Percentiles rank a stretch among this genome's conserved stretches.
These are phyloP conservation scores for Alternaria infectoria DNA, from an alignment of 2,329 filamentous ascomycete genomes.

Conservation along the genomic window DNA sequence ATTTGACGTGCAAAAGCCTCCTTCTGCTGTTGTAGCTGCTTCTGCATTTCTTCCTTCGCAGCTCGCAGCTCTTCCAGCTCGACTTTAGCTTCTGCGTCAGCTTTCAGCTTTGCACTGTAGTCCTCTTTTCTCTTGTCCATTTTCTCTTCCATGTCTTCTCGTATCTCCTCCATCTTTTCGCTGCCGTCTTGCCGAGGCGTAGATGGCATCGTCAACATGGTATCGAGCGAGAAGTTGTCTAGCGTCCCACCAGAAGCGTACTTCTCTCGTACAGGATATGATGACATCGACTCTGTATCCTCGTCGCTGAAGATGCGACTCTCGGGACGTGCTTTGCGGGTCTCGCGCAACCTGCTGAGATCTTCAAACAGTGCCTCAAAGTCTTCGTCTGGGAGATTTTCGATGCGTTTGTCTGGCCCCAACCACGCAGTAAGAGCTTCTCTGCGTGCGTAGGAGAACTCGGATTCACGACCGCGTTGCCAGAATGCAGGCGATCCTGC, in stretches of 20 bases:
- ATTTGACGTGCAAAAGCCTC: constrained; percentile 85
- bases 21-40: constrained; percentile 81
- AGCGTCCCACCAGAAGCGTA: constrained; percentile 94
- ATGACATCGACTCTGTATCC: constrained; percentile 83
- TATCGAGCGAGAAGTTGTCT: constrained; percentile 96
- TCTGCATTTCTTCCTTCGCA: constrained; percentile 87
- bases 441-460: constrained; percentile 91
- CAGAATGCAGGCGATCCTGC: constrained; percentile 80
- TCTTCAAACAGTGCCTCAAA: constrained; percentile 93
- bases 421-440: constrained; percentile 93
- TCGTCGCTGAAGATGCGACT: constrained; percentile 69
- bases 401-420: constrained; percentile 89
- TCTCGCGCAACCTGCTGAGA: constrained; percentile 85
- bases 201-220: constrained; percentile 89
- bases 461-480: constrained; percentile 75
- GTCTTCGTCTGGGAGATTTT: constrained; percentile 89
- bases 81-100: constrained; percentile 73
- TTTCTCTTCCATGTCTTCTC: constrained; percentile 83
- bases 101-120: constrained; percentile 77
- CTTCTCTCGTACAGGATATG: constrained; percentile 88
- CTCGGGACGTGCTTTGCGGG: constrained; percentile 72
- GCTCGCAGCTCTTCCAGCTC: constrained; percentile 80
- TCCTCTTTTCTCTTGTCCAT: constrained; percentile 85
- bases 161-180: constrained; percentile 73
- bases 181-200: constrained; percentile 85